phyloP scores from a whole-genome alignment of 345 rosid genomes.

The Linum usitatissimum region DNA sequence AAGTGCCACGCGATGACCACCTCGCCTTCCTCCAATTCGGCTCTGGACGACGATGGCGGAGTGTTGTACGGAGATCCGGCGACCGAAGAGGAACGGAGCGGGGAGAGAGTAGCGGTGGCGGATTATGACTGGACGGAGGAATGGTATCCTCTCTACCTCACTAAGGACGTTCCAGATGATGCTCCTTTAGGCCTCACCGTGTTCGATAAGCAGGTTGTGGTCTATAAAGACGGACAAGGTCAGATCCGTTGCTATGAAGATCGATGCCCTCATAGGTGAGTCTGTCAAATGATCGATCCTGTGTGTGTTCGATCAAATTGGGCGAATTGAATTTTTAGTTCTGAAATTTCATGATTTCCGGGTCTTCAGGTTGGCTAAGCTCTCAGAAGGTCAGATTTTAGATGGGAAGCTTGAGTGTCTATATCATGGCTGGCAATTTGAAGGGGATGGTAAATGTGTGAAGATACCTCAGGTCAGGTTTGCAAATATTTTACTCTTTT shows the following conservation, averaged over 20 bases:
- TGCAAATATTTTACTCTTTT: neutral
- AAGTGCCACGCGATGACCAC: slow-evolving; percentile 27
- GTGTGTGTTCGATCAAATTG: neutral
- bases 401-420: slow-evolving; percentile 89
- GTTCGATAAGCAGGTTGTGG: slow-evolving; percentile 64
- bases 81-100: slow-evolving; percentile 30
- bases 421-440: slow-evolving; percentile 97
- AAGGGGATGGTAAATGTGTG: slow-evolving; percentile 75
- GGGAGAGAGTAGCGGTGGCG: slow-evolving; percentile 37
- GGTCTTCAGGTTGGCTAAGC: slow-evolving; percentile 59
- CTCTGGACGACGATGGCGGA: slow-evolving; percentile 14
- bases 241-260: slow-evolving; percentile 60
- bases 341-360: neutral
- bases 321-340: neutral
- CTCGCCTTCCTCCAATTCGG: slow-evolving; percentile 7
- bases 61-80: slow-evolving; percentile 20
- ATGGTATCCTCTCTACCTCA: slow-evolving; percentile 86
- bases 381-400: slow-evolving; percentile 82
- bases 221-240: slow-evolving; percentile 69
- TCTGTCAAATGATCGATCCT: neutral
- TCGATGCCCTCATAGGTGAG: slow-evolving; percentile 89
- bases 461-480: slow-evolving; percentile 97
- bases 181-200: slow-evolving; percentile 88
- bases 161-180: slow-evolving; percentile 70
- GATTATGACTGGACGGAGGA: slow-evolving; percentile 83